Base-by-base conservation (phyloP, 2,329 filamentous ascomycete species). In the Ascochyta lentis region DNA sequence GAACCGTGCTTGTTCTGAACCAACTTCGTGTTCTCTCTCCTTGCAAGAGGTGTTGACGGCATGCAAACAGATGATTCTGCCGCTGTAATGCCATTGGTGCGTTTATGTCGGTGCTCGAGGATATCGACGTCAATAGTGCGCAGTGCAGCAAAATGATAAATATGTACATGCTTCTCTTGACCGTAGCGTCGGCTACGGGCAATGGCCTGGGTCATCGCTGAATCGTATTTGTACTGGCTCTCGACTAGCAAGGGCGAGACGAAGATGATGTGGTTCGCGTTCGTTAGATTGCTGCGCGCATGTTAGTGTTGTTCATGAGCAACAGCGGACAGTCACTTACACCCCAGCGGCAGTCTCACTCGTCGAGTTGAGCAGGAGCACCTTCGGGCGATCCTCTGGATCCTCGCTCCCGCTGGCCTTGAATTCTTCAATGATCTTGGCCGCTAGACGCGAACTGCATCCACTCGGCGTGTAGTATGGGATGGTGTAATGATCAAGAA, bases 141-240 rank as follows among this genome's bases (percentile, higher is more conserved):
- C 69, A 97, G 89, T 10, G 92, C 95, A 8, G 96, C 88, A 19
- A 98, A 87, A 2, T 94, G 81, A 65, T 87, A 87, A 15, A 88
- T 80, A 49, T 84, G 77, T 2, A 89, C 86, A 1, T 70, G 68
- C 62, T 81, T 84, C 34, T 73, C 71, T 65, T 90, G 87, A 0
- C 85, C 83, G 52, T 82, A 85, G 2, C 87, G 79, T 6, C 81
- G 78, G 8, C 81, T 79, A 34, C 87, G 81, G 2, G 87, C 87
- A 19, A 89, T 84, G 0, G 86, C 86, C 58, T 90, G 87, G 0
- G 78, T 81, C 82, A 88, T 88, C 0, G 80, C 78, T 0, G 83
- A 78, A 0, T 84, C 78, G 65, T 87, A 89, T 5, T 80, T 76
- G 40, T 84, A 79, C 42, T 84, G 79, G 0, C 77, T 80, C 33